Evolutionary conservation across 2,329 filamentous ascomycete genomes (phyloP).

Genomic region (Aspergillus sp.): DNA sequence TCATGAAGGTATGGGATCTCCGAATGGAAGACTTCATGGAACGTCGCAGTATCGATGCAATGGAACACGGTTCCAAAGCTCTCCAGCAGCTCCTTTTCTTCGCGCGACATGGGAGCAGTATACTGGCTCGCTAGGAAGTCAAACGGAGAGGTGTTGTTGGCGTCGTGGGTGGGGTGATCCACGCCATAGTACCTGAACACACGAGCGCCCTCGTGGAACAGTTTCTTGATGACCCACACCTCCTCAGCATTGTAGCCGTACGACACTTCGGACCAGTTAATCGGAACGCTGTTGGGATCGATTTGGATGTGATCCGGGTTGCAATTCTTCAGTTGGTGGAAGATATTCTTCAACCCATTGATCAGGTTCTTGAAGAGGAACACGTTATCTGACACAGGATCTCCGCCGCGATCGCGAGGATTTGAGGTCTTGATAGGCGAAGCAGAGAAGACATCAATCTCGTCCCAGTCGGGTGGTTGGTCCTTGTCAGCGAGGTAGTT

Average conservation of each 20-base stretch:
- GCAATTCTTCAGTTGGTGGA: conserved; percentile 87
- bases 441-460: conserved; percentile 93
- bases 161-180: conserved; percentile 65
- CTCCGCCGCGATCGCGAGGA: conserved; percentile 74
- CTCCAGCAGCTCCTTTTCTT: conserved; percentile 95
- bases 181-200: conserved; percentile 97
- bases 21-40: conserved; percentile 95
- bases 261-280: conserved; percentile 91
- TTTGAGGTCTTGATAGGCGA: conserved; percentile 95
- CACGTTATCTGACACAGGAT: conserved; percentile 93
- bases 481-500: conserved; percentile 78
- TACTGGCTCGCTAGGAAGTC: conserved; percentile 93
- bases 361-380: conserved; percentile 95
- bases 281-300: conserved; percentile 67
- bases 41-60: conserved; percentile 94
- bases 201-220: conserved; percentile 91
- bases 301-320: conserved; percentile 62
- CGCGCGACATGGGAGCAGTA: conserved; percentile 85
- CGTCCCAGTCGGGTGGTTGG: conserved; percentile 83
- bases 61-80: conserved; percentile 98
- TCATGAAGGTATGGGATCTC: conserved; percentile 96
- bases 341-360: conserved; percentile 90
- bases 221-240: conserved; percentile 88
- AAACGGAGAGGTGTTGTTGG: conserved; percentile 67
- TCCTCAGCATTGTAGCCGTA: conserved; percentile 97